Evolutionary conservation across 2,329 filamentous ascomycete species (phyloP), one percentile per base, ranked within the genome.

Genomic region (Phaeosphaeria sp.): DNA sequence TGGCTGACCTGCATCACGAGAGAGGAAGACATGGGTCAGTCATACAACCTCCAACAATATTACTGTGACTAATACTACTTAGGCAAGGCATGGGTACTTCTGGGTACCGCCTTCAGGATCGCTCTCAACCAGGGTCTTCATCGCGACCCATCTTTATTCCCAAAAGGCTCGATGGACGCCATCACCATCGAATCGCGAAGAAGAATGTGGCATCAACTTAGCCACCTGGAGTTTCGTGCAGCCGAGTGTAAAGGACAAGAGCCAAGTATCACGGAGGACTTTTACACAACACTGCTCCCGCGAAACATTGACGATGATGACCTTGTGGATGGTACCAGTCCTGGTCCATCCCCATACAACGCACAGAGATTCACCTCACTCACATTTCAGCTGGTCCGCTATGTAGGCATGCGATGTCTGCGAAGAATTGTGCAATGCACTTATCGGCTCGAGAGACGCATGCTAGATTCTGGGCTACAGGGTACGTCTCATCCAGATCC

Each of bases 231-330:
- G 40, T 77, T 73, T 49, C 70, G 75, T 43, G 73, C 76, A 11
- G 74, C 75, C 6, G 76, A 78, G 50, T 76, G 73, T 40, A 77
- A 77, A 59, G 76, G 76, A 1, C 75, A 77, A 54, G 76, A 78
- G 46, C 74, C 75, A 7, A 72, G 68, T 45, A 68, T 78, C 27
- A 66, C 67, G 7, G 75, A 77, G 36, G 75, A 77, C 22, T 73
- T 74, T 46, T 78, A 76, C 51, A 78, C 76, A 11, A 76, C 76
- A 4, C 45, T 77, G 9, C 53, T 76, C 7, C 76, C 76, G 13
- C 67, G 74, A 6, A 78, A 78, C 50, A 68, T 78, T 6, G 71
- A 75, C n/a, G 76, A 78, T 20, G 74, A 77, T 25, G 74, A 77
- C 24, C 68, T 78, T 7, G 39, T 75, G n/a, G 74, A 77, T 40